Percentiles rank a stretch among this genome's conserved stretches.
Evolutionary conservation across 2,329 filamentous ascomycete genomes (phyloP).

Genomic region (Xylariaceae sp.): DNA sequence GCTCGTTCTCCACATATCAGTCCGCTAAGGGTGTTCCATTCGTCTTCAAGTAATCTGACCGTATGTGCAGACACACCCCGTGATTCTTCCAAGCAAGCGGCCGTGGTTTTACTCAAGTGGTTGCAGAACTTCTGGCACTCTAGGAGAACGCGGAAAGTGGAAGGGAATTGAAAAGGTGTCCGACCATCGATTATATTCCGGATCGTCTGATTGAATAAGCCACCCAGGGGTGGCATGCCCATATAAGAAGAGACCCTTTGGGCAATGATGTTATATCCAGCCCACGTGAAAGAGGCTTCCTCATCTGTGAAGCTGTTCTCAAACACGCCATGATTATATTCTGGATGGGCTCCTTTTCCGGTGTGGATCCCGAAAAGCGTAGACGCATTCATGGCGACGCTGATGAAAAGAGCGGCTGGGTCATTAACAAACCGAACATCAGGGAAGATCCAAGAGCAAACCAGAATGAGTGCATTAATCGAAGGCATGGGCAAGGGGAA

Average conservation of each 20-base stretch:
- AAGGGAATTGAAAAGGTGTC: slow-evolving; percentile 44
- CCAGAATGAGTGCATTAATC: slow-evolving; percentile 55
- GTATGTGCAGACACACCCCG: slow-evolving; percentile 50
- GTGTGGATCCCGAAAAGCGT: slow-evolving; percentile 56
- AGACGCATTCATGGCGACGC: slow-evolving; percentile 50
- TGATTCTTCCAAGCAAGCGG: slow-evolving; percentile 49
- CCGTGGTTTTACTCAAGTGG: slow-evolving; percentile 51
- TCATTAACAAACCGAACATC: slow-evolving; percentile 55
- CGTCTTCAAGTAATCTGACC: slow-evolving; percentile 54
- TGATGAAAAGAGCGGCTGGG: slow-evolving; percentile 51
- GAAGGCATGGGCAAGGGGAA: slow-evolving; percentile 50
- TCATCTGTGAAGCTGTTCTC: slow-evolving; percentile 51
- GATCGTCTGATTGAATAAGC: slow-evolving; percentile 52
- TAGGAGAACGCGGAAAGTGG: slow-evolving; percentile 49
- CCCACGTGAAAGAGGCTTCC: slow-evolving; percentile 57
- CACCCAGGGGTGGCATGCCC: slow-evolving; percentile 49
- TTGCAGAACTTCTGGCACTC: slow-evolving; percentile 56
- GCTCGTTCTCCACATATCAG: slow-evolving; percentile 50
- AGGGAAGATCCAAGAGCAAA: slow-evolving; percentile 56
- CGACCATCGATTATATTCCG: slow-evolving; percentile 48
- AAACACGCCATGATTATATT: slow-evolving; percentile 49
- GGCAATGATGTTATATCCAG: slow-evolving; percentile 54
- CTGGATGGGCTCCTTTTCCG: slow-evolving; percentile 52
- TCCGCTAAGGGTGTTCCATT: slow-evolving; percentile 52
- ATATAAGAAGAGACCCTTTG: slow-evolving; percentile 51